Conservation (phyloP, 306 rosid genomes). For the Hippophae gyantsensis region DNA sequence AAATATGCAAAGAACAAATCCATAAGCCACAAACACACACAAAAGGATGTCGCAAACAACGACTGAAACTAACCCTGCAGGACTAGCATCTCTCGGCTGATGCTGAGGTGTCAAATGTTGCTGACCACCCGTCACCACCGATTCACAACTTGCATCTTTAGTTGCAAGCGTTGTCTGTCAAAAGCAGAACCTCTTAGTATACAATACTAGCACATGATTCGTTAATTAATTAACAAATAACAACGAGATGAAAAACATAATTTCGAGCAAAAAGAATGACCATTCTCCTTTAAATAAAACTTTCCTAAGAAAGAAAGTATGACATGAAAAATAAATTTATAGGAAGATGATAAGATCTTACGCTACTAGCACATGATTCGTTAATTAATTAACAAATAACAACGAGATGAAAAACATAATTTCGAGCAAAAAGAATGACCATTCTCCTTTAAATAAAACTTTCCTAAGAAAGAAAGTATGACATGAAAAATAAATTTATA, state of each 20-base stretch:
- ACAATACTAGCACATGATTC: constrained; percentile 11
- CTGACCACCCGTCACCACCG: constrained; percentile 91
- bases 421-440: neutral
- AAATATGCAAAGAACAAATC: constrained; percentile 26
- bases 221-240: neutral
- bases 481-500: neutral
- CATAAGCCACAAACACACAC: constrained; percentile 31
- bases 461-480: neutral
- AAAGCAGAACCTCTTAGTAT: constrained; percentile 8
- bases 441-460: neutral
- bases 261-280: neutral
- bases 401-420: neutral
- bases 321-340: neutral
- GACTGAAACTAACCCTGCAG: constrained; percentile 96
- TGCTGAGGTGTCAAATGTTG: constrained; percentile 84
- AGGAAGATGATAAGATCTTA: constrained; percentile 19
- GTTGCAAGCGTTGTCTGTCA: constrained; percentile 69
- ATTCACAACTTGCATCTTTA: constrained; percentile 93
- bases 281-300: neutral
- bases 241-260: neutral
- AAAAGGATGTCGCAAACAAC: constrained; percentile 24
- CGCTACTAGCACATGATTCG: constrained; percentile 20
- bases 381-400: neutral
- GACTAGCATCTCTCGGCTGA: constrained; percentile 99
- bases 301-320: neutral